These are phyloP conservation scores for Nematocida sp. DNA, from an alignment of 371 early-diverging fungal species.

Conservation along the genomic window DNA sequence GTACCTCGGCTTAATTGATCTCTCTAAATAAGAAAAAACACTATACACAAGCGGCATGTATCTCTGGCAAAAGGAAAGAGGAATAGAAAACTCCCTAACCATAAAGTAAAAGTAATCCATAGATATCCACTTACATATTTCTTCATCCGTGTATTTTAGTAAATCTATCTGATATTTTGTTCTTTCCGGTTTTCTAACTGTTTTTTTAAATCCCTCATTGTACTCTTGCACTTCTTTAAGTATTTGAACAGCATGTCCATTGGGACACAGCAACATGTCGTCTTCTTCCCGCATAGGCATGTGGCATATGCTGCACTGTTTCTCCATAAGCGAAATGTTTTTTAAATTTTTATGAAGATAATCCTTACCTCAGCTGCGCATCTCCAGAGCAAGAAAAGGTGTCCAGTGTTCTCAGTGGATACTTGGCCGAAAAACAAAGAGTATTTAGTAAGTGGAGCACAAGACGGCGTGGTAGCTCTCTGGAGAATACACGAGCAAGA, in stretches of 20 bases:
- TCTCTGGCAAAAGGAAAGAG: background rate
- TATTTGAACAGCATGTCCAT: constrained; percentile 24
- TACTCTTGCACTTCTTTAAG: constrained; percentile 19
- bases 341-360: constrained; percentile 43
- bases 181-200: background rate
- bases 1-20: too few relatives aligned
- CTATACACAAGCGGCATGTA: constrained; percentile 3
- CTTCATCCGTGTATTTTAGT: background rate
- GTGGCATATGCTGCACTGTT: constrained; percentile 19
- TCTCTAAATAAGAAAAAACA: too few relatives aligned
- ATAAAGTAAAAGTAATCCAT: background rate
- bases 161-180: background rate
- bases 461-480: constrained; percentile 31
- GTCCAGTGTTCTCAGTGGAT: constrained; percentile 37
- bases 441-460: constrained; percentile 25
- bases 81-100: background rate
- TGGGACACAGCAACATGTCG: constrained; percentile 26
- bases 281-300: constrained; percentile 16
- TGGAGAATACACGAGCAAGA: constrained; percentile 42
- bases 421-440: constrained; percentile 2
- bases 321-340: constrained; percentile 5
- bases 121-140: background rate
- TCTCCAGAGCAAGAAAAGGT: constrained; percentile 39
- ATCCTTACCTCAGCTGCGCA: constrained; percentile 19
- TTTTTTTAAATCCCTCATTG: background rate